Conservation (phyloP, 2,329 filamentous ascomycete genomes). For the Trichophyton rubrum region DNA sequence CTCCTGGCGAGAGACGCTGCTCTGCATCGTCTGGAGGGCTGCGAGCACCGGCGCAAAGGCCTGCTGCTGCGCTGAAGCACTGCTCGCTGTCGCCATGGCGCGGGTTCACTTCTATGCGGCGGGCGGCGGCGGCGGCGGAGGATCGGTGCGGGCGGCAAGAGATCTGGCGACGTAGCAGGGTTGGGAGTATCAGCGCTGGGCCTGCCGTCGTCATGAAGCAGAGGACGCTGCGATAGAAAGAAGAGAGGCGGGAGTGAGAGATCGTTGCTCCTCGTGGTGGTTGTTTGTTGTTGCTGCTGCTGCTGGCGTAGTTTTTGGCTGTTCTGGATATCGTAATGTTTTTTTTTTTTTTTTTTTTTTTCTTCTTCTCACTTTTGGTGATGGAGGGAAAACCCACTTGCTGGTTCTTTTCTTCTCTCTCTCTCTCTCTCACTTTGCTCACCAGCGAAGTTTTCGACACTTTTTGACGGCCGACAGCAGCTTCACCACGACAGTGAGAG, state of each 20-base stretch:
- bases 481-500: background rate
- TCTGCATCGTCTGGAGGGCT: conserved; percentile 80
- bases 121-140: background rate
- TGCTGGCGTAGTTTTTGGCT: background rate
- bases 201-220: background rate
- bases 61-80: conserved; percentile 48
- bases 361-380: too few relatives aligned
- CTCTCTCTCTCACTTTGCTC: too few relatives aligned
- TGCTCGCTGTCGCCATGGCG: conserved; percentile 56
- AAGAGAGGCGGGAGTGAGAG: background rate
- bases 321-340: background rate
- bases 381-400: too few relatives aligned
- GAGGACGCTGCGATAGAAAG: background rate
- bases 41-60: conserved; percentile 74
- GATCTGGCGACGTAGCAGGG: background rate
- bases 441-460: too few relatives aligned
- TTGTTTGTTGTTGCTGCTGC: background rate
- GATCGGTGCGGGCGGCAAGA: background rate
- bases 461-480: too few relatives aligned
- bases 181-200: background rate
- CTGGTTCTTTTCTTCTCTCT: too few relatives aligned
- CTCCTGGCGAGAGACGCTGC: conserved; percentile 64
- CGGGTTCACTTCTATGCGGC: conserved; percentile 3
- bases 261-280: background rate
- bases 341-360: background rate